Percentiles rank a stretch among this genome's conserved stretches.
Conservation (phyloP, 2,329 filamentous ascomycete species). For the Venturia aucupariae region DNA sequence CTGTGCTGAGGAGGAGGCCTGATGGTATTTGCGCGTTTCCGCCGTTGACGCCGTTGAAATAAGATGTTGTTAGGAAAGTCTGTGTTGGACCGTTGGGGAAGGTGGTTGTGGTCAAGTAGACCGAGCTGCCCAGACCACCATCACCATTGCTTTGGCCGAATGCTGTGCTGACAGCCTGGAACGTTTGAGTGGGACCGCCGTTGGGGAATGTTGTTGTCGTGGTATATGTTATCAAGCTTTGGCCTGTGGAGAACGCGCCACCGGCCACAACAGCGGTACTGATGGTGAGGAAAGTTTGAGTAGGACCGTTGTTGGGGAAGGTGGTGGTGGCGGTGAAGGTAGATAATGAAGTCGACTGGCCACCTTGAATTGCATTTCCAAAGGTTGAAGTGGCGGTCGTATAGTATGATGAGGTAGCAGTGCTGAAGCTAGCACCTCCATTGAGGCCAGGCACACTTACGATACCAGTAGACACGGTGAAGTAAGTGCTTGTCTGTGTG, state of each 20-base stretch:
- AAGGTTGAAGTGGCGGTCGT: conserved; percentile 4
- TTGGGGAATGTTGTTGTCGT: conserved; percentile 10
- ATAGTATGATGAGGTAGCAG: background rate
- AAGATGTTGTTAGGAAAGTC: conserved; percentile 4
- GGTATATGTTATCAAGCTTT: background rate
- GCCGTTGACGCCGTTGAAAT: background rate
- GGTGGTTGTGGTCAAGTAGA: conserved; percentile 2
- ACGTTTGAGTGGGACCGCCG: background rate
- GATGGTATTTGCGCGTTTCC: background rate
- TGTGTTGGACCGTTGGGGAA: conserved; percentile 10
- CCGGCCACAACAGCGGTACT: background rate
- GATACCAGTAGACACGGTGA: background rate
- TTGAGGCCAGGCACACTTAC: conserved; percentile 2
- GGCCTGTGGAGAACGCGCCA: background rate
- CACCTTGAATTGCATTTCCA: background rate
- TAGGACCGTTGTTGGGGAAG: conserved; percentile 7
- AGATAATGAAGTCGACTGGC: background rate
- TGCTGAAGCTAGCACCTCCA: background rate
- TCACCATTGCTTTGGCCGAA: conserved; percentile 7
- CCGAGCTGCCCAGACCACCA: background rate
- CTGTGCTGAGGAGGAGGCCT: conserved; percentile 2
- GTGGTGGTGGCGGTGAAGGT: conserved; percentile 9
- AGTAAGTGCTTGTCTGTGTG: background rate
- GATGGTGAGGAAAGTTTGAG: conserved; percentile 6
- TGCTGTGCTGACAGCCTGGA: background rate